phyloP scores from a whole-genome alignment of 495 filamentous ascomycete species.

The Evansstolkia leycettana region DNA sequence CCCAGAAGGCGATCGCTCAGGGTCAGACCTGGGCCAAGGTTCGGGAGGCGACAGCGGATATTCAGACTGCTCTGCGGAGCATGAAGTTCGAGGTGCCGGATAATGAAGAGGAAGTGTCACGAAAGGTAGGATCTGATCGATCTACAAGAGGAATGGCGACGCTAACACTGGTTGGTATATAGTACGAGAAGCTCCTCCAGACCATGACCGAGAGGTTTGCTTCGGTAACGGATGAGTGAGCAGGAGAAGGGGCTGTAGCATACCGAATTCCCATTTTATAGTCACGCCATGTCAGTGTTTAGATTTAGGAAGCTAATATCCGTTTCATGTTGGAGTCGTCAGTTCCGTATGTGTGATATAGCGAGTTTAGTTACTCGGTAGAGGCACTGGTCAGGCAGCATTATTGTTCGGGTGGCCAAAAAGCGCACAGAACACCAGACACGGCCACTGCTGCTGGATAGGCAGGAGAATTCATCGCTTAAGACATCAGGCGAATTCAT shows the following conservation, averaged over 20 bases:
- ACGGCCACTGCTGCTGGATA: not conserved
- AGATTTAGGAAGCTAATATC: not conserved
- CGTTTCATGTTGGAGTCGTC: not conserved
- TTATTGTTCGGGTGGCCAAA: slow-evolving; percentile 1
- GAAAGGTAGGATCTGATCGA: slow-evolving; percentile 49
- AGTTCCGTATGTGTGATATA: too few species aligned
- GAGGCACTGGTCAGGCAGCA: slow-evolving; percentile 1
- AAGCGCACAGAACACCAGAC: not conserved
- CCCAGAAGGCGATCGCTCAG: slow-evolving; percentile 85
- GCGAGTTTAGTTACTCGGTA: too few species aligned
- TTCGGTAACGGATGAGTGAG: slow-evolving; percentile 81
- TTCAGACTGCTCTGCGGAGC: slow-evolving; percentile 67
- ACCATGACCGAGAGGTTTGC: slow-evolving; percentile 94
- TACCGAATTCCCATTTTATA: slow-evolving; percentile 33
- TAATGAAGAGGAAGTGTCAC: slow-evolving; percentile 59
- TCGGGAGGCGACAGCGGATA: slow-evolving; percentile 75
- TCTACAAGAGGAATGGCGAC: too few species aligned
- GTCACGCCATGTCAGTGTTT: slow-evolving; percentile 12
- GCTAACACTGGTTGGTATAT: slow-evolving; percentile 6
- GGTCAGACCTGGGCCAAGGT: slow-evolving; percentile 87
- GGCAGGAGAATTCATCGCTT: too few species aligned
- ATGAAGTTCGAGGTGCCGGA: slow-evolving; percentile 95
- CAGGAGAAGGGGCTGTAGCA: slow-evolving; percentile 15
- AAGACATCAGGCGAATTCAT: not conserved
- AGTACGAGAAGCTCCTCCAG: slow-evolving; percentile 88